A percentile compares a stretch with the other conserved stretches of the same genome.
These are phyloP conservation scores for Zygnema circumcarinatum DNA, from an alignment of 139 green algal genomes.

Conservation along the genomic window DNA sequence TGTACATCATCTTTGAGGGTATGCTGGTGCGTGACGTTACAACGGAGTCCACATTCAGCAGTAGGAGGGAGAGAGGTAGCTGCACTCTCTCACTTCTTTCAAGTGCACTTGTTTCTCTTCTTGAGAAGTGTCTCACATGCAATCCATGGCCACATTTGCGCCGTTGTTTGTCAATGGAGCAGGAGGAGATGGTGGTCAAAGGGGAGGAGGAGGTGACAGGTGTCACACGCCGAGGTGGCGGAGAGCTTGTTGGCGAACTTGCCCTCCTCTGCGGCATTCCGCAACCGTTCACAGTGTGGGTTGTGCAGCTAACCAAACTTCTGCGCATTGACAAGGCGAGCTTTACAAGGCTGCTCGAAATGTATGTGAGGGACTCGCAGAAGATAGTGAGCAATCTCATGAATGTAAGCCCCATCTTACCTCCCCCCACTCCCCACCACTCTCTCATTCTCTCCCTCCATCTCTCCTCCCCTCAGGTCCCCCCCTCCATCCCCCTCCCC, in stretches of 20 bases:
- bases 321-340: conserved; percentile 31
- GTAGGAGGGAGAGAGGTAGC: too few relatives aligned
- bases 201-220: too few relatives aligned
- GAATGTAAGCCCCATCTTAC: conserved; percentile 10
- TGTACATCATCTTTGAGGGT: conserved; percentile 42
- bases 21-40: conserved; percentile 21
- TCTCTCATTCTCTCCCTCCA: not conserved
- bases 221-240: too few relatives aligned
- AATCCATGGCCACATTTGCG: too few relatives aligned
- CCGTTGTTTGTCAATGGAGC: too few relatives aligned
- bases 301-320: conserved; percentile 8
- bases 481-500: not conserved
- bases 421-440: not conserved
- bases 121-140: too few relatives aligned
- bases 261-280: conserved; percentile 44
- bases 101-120: too few relatives aligned
- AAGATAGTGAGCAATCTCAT: conserved; percentile 48
- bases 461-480: not conserved
- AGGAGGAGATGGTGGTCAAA: too few relatives aligned
- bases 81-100: too few relatives aligned
- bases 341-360: not conserved
- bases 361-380: conserved; percentile 17
- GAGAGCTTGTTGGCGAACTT: conserved; percentile 43
- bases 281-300: conserved; percentile 36
- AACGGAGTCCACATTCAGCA: too few relatives aligned